Evolutionary conservation across 2,329 filamentous ascomycete genomes (phyloP), one percentile per base, ranked within the genome.

Genomic region (Aspergillus luchuensis): DNA sequence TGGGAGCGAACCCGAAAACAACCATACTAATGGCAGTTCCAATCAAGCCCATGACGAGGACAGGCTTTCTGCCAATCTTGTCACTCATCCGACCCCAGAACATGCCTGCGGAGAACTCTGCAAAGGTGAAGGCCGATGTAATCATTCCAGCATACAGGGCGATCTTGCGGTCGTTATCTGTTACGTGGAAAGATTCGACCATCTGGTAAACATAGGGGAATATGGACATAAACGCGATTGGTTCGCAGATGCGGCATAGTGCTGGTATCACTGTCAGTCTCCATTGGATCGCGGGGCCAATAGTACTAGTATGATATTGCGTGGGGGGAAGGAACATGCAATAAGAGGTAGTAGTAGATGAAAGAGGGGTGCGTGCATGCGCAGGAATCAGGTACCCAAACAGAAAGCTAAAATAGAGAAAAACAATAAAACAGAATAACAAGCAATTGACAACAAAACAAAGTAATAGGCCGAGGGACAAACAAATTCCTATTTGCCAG

Each of bases 181-280:
- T 91, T 73, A 97, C 89, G 71, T 91, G 83, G 78, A 98, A 98
- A 63, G 92, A 92, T 71, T 92, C 84, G 69, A 98, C 90, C 95
- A 99, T 98, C 81, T 91, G 94, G 81, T 97, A 98, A 69, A 96
- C 92, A 78, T 98, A 99, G 1, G 95, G 95, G 75, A 99, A 98
- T 69, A 98, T 97, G 57, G 93, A 97, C 92, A 97, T 98, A 83
- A 99, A 98, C 5, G 95, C 95, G 76, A 99, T 98, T 56, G 95
- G 95, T 76, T 99, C 95, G 82, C 92, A 97, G 81, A 99, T 94
- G 73, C 95, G 89, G 79, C 93, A 97, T 72, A 97, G 84, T 49
- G 92, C 93, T 96, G 62, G 25, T 60, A 43, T 48, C 58, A 52
- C 56, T 54, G 67, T 68, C 57, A 69, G 67, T 67, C 50, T 56